Conservation (phyloP, 805 yeast genomes). For the Kodamaea restingae region DNA sequence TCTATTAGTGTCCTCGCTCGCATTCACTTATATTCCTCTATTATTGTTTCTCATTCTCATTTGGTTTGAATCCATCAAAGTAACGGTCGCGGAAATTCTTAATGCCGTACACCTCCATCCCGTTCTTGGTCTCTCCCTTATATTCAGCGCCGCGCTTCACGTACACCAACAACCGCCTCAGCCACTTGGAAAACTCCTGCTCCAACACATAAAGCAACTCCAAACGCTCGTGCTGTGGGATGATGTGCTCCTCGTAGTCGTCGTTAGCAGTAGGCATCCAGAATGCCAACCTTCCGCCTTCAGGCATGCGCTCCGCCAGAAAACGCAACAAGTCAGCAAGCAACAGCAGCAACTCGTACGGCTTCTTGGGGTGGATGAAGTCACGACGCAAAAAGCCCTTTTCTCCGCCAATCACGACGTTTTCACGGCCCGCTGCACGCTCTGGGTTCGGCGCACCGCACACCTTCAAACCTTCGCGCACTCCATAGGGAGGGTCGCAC, state of each 20-base stretch:
- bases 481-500: slow-evolving; percentile 98
- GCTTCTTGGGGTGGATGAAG: slow-evolving; percentile 89
- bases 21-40: no score
- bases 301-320: slow-evolving; percentile 65
- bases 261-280: slow-evolving; percentile 99
- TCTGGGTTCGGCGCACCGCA: slow-evolving; percentile 76
- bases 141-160: slow-evolving; percentile 53
- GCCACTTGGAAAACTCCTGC: slow-evolving; percentile 92
- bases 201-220: slow-evolving; percentile 71
- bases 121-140: slow-evolving; percentile 45
- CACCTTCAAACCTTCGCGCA: slow-evolving; percentile 90
- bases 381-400: slow-evolving; percentile 74
- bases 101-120: slow-evolving; percentile 46
- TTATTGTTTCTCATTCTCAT: no score
- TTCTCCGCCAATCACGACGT: slow-evolving; percentile 71
- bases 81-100: slow-evolving; percentile 68
- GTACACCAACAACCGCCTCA: slow-evolving; percentile 79
- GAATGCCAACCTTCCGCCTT: slow-evolving; percentile 78
- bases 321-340: slow-evolving; percentile 74
- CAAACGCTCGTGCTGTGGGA: slow-evolving; percentile 75
- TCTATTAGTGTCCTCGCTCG: no score
- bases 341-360: slow-evolving; percentile 73
- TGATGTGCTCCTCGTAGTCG: slow-evolving; percentile 60
- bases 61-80: slow-evolving; percentile 61
- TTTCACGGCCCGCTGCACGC: slow-evolving; percentile 68